These are phyloP conservation scores for Acanthamoeba lenticulata DNA, from an alignment of 208 protist genomes.

Conservation along the genomic window DNA sequence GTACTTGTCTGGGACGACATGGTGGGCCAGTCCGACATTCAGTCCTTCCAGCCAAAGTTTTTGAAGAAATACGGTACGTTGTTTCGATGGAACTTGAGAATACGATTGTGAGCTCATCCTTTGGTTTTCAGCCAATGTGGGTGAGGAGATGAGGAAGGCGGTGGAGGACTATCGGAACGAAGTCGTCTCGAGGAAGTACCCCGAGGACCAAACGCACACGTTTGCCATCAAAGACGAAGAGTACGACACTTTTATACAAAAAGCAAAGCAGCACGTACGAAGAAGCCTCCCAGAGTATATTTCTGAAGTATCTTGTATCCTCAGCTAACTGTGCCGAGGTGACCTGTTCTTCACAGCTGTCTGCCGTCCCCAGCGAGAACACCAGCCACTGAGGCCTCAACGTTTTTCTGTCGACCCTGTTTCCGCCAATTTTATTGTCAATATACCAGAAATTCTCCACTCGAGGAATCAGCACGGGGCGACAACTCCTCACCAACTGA, in stretches of 20 bases:
- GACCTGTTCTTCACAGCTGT: no score
- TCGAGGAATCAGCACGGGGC: no score
- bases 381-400: no score
- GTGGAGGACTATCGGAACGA: conserved; percentile 77
- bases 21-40: conserved; percentile 82
- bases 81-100: no score
- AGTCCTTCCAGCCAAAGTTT: conserved; percentile 85
- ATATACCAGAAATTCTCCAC: no score
- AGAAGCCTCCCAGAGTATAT: no score
- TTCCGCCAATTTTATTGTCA: no score
- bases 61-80: conserved; percentile 79
- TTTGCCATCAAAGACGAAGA: conserved; percentile 82
- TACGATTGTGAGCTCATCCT: not conserved
- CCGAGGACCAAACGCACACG: conserved; percentile 63
- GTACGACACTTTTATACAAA: conserved; percentile 43
- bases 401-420: no score
- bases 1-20: conserved; percentile 89
- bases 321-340: no score
- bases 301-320: no score
- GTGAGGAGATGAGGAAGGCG: conserved; percentile 71
- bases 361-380: no score
- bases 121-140: conserved; percentile 44
- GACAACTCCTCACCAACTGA: no score
- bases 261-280: not conserved
- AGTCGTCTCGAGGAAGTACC: conserved; percentile 76